Evolutionary conservation across 225 moss, liverwort and hornwort species (phyloP), one percentile per base, ranked within the genome.

Genomic region (Marchantia polymorpha): DNA sequence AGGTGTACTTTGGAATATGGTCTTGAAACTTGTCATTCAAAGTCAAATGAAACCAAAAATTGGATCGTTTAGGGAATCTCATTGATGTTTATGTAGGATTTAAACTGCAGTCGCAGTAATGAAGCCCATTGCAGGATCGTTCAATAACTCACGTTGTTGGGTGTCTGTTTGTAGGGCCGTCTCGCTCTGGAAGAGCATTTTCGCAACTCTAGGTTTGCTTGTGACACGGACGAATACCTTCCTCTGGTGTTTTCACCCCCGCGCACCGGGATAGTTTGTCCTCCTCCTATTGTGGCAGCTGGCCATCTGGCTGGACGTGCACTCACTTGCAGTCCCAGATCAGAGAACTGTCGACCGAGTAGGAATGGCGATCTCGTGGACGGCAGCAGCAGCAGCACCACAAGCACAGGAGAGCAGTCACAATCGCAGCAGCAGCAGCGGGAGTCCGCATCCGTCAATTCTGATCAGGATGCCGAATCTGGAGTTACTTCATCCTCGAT

Each of bases 181-280:
- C 77, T 69, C 6, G 92, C 92, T 26, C 84, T 94, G 23, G 94
- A 94, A 78, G 97, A 97, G 15, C 97, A 97, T 67, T 97, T 97
- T n/a, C 89, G 90, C 25, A 97, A 97, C 74, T 97, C 97, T 0
- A 87, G 97, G 52, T 97, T 97, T 76, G 97, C 97, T 30, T 97
- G 97, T 69, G 97, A 97, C 75, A 97, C 94, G 6, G 94, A 93
- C 64, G 97, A 94, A 46, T 97, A 94, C 66, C 79, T 97, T 6
- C 97, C 97, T 10, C 91, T 97, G 6, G 84, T 92, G 15, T 97
- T 97, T 77, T 88, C 89, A 0, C 93, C 97, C 0, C 90, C 97
- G 3, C 82, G 97, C 30, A 92, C 92, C 4, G 97, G 97, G 63
- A 84, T 84, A 64, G 87, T 91, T 3, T 81, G 87, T 52, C 89